Percentiles rank a stretch among this genome's conserved stretches.
Evolutionary conservation across 2,329 filamentous ascomycete genomes (phyloP).

Genomic region (Hypoxylon sp.): DNA sequence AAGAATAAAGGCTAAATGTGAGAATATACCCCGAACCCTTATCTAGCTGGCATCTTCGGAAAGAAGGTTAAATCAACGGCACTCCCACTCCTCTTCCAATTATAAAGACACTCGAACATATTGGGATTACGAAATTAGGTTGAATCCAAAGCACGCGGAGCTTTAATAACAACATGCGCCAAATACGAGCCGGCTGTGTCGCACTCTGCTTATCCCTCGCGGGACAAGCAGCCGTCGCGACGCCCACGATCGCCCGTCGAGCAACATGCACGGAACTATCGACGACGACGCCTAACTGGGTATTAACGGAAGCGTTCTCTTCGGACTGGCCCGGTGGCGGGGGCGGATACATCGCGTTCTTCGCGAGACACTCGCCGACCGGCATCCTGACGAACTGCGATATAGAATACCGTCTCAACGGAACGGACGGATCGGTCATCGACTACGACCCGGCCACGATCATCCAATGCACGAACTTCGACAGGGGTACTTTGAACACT

Average conservation of each 20-base stretch:
- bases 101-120: no score
- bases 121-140: background rate
- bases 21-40: background rate
- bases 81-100: background rate
- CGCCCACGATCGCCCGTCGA: background rate
- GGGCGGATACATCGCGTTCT: slow-evolving; percentile 31
- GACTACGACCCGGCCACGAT: slow-evolving; percentile 24
- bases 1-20: slow-evolving; percentile 27
- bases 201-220: slow-evolving; percentile 21
- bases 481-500: slow-evolving; percentile 14
- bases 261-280: slow-evolving; percentile 19
- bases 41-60: background rate
- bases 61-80: slow-evolving; percentile 1
- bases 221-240: slow-evolving; percentile 12
- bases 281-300: slow-evolving; percentile 26
- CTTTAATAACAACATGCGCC: slow-evolving; percentile 13
- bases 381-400: slow-evolving; percentile 15
- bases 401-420: slow-evolving; percentile 27
- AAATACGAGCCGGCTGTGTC: background rate
- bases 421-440: slow-evolving; percentile 20
- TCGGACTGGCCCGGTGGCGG: slow-evolving; percentile 35
- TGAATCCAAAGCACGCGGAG: background rate
- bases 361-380: slow-evolving; percentile 29
- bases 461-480: slow-evolving; percentile 31
- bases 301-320: slow-evolving; percentile 25